Evolutionary conservation across 2,329 filamentous ascomycete genomes (phyloP).

Genomic region (Grosmannia serpens): DNA sequence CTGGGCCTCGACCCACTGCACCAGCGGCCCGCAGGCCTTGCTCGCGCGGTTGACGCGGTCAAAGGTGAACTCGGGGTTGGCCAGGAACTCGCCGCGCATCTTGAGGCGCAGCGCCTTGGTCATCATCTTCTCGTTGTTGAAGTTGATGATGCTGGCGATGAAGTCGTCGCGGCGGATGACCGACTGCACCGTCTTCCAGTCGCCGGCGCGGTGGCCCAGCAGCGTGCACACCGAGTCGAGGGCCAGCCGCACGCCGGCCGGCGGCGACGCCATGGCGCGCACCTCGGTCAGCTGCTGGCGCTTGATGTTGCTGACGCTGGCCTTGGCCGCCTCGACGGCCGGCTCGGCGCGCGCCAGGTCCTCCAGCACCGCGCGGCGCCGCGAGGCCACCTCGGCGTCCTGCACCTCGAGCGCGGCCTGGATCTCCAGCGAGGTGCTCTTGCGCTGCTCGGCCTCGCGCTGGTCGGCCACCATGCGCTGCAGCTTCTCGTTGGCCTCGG

Average conservation of each 20-base stretch:
- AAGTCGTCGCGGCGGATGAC: conserved; percentile 91
- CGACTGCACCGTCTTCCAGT: conserved; percentile 84
- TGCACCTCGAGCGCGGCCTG: conserved; percentile 80
- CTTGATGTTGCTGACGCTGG: conserved; percentile 98
- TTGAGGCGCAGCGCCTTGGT: conserved; percentile 68
- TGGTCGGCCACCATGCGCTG: conserved; percentile 96
- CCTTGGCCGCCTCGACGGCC: conserved; percentile 83
- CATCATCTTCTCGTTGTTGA: conserved; percentile 93
- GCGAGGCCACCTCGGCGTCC: conserved; percentile 72
- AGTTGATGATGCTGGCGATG: conserved; percentile 94
- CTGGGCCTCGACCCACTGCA: conserved; percentile 94
- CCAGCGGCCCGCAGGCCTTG: conserved; percentile 91
- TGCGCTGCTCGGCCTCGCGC: conserved; percentile 83
- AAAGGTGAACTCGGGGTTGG: conserved; percentile 89
- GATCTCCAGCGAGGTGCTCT: conserved; percentile 78
- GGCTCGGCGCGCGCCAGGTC: conserved; percentile 89
- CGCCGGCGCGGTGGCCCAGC: conserved; percentile 79
- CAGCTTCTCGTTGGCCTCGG: conserved; percentile 92
- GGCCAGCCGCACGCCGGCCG: conserved; percentile 78
- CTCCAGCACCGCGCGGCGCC: conserved; percentile 71
- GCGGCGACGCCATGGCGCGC: conserved; percentile 89
- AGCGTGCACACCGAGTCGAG: conserved; percentile 94
- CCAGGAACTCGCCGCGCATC: conserved; percentile 88
- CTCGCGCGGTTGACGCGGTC: conserved; percentile 93
- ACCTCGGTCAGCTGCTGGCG: conserved; percentile 95